Evolutionary conservation across 768 basidiomycete genomes (phyloP).

Genomic region (Tulasnella sp.): DNA sequence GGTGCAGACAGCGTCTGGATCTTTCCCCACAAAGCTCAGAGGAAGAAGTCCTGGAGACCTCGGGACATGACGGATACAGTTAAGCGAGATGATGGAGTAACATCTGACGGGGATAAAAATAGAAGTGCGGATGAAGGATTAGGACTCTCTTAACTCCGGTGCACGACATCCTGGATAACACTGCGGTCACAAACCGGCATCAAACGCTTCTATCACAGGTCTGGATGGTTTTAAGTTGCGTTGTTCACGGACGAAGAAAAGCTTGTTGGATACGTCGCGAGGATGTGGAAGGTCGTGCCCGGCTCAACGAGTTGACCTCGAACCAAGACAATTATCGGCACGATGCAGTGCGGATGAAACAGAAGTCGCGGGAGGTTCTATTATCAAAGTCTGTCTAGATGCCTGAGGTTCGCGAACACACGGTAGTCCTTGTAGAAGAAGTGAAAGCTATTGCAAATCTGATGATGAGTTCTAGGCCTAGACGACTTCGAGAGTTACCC

Average conservation of each 20-base stretch:
- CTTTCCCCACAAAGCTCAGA: too few species aligned
- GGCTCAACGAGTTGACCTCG: not conserved
- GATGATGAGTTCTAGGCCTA: not conserved
- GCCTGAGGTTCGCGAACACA: not conserved
- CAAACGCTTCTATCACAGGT: not conserved
- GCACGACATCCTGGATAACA: not conserved
- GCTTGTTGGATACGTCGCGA: not conserved
- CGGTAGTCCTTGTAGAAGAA: not conserved
- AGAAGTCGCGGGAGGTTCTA: not conserved
- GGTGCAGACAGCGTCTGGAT: too few species aligned
- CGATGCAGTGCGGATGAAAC: not conserved
- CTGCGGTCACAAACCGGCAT: not conserved
- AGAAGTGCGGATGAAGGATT: not conserved
- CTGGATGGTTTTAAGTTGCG: not conserved
- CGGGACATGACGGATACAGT: not conserved
- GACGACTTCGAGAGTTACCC: not conserved
- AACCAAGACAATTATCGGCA: not conserved
- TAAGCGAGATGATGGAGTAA: not conserved
- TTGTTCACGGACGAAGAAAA: not conserved
- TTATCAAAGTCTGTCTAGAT: not conserved
- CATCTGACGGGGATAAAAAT: not conserved
- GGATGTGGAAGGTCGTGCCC: not conserved
- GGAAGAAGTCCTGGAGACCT: not conserved
- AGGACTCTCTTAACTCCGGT: not conserved
- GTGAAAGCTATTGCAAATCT: not conserved